A percentile compares a stretch with the other conserved stretches of the same genome.
phyloP scores from a whole-genome alignment of 2,329 filamentous ascomycete species.

The Colletotrichum higginsianum region DNA sequence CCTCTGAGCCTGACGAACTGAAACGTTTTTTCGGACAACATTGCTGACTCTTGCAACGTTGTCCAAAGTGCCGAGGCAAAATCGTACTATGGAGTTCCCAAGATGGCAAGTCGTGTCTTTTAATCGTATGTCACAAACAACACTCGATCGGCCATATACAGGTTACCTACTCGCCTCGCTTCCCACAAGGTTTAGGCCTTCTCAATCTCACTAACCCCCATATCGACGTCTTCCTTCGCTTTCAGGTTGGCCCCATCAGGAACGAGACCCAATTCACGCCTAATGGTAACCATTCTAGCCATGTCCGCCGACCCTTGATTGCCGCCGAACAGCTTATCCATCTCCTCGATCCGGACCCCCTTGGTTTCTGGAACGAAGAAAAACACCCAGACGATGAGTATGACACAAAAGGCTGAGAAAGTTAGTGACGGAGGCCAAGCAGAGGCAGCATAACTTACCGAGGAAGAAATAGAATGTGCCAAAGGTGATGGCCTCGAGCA shows the following conservation, averaged over 20 bases:
- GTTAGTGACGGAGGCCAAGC: background rate
- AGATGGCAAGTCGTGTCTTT: too few species aligned
- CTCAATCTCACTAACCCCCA: background rate
- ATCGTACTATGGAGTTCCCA: too few species aligned
- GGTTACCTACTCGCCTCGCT: too few species aligned
- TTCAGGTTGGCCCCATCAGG: background rate
- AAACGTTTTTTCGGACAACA: too few species aligned
- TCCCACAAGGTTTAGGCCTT: too few species aligned
- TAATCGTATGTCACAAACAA: too few species aligned
- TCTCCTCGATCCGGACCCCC: slow-evolving; percentile 68
- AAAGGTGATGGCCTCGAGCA: slow-evolving; percentile 67
- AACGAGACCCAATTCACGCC: background rate
- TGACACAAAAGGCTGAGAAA: slow-evolving; percentile 57
- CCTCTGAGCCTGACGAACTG: too few species aligned
- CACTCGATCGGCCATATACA: too few species aligned
- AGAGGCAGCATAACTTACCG: slow-evolving; percentile 41
- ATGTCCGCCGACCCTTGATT: slow-evolving; percentile 34
- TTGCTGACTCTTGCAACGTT: too few species aligned
- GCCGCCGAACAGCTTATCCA: slow-evolving; percentile 62
- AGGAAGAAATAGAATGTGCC: slow-evolving; percentile 75
- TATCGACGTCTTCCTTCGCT: background rate
- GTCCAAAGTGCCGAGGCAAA: too few species aligned
- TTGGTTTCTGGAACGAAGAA: slow-evolving; percentile 73
- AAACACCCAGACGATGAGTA: slow-evolving; percentile 64
- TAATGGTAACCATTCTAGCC: slow-evolving; percentile 18